Evolutionary conservation across 768 basidiomycete species (phyloP).

Genomic region (Phlebiopsis gigantea): DNA sequence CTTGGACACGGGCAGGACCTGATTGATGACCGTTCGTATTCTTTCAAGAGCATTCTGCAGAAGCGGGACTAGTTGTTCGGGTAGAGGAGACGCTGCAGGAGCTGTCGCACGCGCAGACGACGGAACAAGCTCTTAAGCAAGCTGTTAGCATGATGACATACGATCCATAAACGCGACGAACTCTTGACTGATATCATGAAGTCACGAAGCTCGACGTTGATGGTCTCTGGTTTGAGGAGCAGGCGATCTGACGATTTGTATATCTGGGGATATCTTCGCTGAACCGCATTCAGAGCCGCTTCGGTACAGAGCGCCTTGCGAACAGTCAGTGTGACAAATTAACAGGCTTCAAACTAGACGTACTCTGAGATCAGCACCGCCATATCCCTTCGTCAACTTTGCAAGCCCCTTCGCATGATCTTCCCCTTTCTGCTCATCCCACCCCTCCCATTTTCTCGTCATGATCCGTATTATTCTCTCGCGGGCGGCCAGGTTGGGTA

Average conservation of each 20-base stretch:
- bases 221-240: constrained; percentile 78
- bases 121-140: constrained; percentile 74
- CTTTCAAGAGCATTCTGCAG: constrained; percentile 62
- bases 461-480: constrained; percentile 88
- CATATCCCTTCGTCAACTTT: constrained; percentile 93
- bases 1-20: constrained; percentile 77
- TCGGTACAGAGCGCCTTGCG: constrained; percentile 91
- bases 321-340: constrained; percentile 2
- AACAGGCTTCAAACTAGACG: constrained; percentile 4
- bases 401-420: constrained; percentile 63
- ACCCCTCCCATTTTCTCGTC: constrained; percentile 86
- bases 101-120: constrained; percentile 91
- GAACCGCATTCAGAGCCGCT: constrained; percentile 93
- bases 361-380: constrained; percentile 93
- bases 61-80: constrained; percentile 77
- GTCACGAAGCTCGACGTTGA: constrained; percentile 79
- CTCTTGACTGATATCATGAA: constrained; percentile 98
- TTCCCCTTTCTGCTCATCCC: constrained; percentile 49
- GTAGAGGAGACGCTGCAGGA: constrained; percentile 80
- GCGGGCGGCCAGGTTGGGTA: constrained; percentile 80
- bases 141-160: constrained; percentile 1
- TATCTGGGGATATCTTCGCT: constrained; percentile 94
- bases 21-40: constrained; percentile 66
- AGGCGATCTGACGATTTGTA: constrained; percentile 89
- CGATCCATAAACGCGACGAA: constrained; percentile 34